Percentiles rank a stretch among this genome's conserved stretches.
These are phyloP conservation scores for Cladobotryum protrusum DNA, from an alignment of 2,329 filamentous ascomycete genomes.

Conservation along the genomic window DNA sequence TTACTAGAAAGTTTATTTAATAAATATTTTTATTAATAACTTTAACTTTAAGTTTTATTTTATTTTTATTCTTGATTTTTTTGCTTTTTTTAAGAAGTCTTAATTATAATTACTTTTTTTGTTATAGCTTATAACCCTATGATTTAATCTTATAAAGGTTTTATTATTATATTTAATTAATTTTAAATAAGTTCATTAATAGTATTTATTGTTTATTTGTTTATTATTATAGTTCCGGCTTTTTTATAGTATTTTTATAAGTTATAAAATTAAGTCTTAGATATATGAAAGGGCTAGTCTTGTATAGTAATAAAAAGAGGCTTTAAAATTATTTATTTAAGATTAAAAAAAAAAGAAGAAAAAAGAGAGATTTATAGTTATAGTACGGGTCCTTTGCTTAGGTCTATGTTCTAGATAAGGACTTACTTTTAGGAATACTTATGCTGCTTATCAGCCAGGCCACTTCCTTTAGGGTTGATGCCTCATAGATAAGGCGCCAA, in stretches of 20 bases:
- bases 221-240: neutral
- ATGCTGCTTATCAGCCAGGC: too few species aligned
- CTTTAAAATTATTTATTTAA: neutral
- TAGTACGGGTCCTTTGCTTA: too few species aligned
- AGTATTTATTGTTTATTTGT: neutral
- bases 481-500: too few species aligned
- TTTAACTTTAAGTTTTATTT: neutral
- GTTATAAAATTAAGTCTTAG: neutral
- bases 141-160: neutral
- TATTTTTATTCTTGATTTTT: neutral
- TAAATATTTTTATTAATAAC: neutral
- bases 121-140: neutral
- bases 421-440: too few species aligned
- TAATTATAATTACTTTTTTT: neutral
- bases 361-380: too few species aligned
- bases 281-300: neutral
- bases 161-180: neutral
- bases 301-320: neutral
- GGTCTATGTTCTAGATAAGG: too few species aligned
- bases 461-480: too few species aligned
- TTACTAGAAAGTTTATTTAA: neutral
- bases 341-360: neutral
- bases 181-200: neutral
- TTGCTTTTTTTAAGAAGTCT: neutral
- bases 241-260: neutral